Conservation (phyloP, 148 eudicot genomes). For the Rhododendron williamsianum region DNA sequence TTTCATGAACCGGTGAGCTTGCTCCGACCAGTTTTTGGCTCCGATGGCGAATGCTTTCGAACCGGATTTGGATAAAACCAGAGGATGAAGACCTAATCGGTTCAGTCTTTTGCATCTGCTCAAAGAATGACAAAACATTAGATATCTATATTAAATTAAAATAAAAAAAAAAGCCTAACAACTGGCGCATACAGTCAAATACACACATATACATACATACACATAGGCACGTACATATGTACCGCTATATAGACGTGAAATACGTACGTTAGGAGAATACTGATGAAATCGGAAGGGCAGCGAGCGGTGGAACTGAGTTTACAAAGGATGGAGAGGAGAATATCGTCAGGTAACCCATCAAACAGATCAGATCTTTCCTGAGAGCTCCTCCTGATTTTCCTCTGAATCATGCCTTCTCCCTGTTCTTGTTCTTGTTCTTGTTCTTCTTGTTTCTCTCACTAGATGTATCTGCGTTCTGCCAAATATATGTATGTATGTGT, state of each 20-base stretch:
- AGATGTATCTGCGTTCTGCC: not conserved
- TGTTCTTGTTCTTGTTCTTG: not conserved
- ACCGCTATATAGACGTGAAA: not conserved
- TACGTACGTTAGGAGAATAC: constrained; percentile 38
- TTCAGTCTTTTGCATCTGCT: constrained; percentile 45
- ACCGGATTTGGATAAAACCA: constrained; percentile 30
- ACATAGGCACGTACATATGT: not conserved
- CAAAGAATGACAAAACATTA: not conserved
- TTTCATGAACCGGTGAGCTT: constrained; percentile 34
- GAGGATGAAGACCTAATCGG: constrained; percentile 25
- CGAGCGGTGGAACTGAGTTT: constrained; percentile 42
- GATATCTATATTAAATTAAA: not conserved
- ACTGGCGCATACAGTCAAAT: not conserved
- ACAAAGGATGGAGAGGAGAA: constrained; percentile 36
- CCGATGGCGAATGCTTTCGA: constrained; percentile 20
- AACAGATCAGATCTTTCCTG: constrained; percentile 24
- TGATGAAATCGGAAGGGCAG: constrained; percentile 50
- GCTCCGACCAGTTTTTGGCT: constrained; percentile 40
- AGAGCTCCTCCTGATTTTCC: not conserved
- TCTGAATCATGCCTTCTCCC: not conserved
- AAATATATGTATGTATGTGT: not conserved
- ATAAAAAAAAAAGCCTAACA: not conserved
- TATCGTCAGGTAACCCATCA: constrained; percentile 51
- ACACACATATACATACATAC: not conserved
- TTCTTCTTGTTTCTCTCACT: not conserved